Evolutionary conservation across 73 alveolate genomes (phyloP), one percentile per base, ranked within the genome.

Genomic region (Paramecium biaurelia): DNA sequence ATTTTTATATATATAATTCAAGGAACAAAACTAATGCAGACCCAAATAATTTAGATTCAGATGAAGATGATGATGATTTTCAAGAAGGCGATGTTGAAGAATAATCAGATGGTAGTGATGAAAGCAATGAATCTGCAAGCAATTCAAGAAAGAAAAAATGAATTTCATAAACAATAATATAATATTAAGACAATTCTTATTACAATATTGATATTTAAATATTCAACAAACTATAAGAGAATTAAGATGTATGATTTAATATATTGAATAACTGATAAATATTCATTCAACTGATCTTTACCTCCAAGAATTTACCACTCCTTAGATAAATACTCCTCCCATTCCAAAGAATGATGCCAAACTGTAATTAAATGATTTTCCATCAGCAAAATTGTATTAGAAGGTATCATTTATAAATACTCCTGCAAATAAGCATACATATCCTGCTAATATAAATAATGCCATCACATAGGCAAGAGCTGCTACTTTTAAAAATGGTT

Each of bases 41-140:
- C 7, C 59, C 8, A 1, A 35, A 70, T 32, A 70, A 70, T 32
- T 70, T 70, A 37, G 86, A 70, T 70, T 70, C 86, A 32, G 86
- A 70, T 10, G 86, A 70, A 37, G 86, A 70, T 70, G 86, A 70
- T 70, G 86, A 70, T 32, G 86, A 70, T 70, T 70, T 70, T 35
- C 30, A 70, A 32, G 86, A n/a, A 8, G 56, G 32, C 5, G 86
- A 70, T 12, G 86, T 28, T 70, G 59, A 70, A 3, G 59, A 70
- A 12, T 10, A 70, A 32, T 70, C 86, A 12, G 86, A 70, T 1
- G 86, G 38, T 14, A 35, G 57, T 32, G 86, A 70, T 8, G 86
- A 32, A 0, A 70, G 86, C 2, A 49, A 28, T 70, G 86, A 70
- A 0, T 21, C 76, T 24, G 76, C 2, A 15, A 58, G 37, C 9